Evolutionary conservation across 2,329 filamentous ascomycete species (phyloP).

Genomic region (Zalaria sp.): DNA sequence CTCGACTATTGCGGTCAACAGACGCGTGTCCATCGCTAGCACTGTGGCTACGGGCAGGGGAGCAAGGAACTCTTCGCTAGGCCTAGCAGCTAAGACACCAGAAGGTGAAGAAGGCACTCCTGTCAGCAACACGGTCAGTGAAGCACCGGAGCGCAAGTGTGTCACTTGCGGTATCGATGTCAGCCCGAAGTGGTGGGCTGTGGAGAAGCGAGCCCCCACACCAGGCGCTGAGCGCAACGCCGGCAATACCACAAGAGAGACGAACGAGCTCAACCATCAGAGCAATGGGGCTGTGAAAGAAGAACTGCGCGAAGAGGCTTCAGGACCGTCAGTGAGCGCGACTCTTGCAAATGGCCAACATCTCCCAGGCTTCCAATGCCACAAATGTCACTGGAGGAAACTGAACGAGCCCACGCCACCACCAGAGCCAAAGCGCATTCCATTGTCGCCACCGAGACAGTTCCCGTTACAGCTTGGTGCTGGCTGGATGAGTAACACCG

Average conservation of each 20-base stretch:
- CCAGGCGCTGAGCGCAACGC: background rate
- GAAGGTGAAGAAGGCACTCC: slow-evolving; percentile 17
- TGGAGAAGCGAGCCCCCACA: slow-evolving; percentile 1
- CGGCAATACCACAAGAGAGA: background rate
- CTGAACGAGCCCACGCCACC: slow-evolving; percentile 22
- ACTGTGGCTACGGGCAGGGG: slow-evolving; percentile 17
- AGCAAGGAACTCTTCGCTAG: slow-evolving; percentile 16
- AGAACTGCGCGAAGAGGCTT: background rate
- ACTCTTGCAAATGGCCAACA: slow-evolving; percentile 1
- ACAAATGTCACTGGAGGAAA: slow-evolving; percentile 34
- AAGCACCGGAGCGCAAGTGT: slow-evolving; percentile 22
- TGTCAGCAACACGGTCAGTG: slow-evolving; percentile 17
- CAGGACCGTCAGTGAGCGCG: background rate
- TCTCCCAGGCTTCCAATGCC: slow-evolving; percentile 24
- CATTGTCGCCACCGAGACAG: slow-evolving; percentile 12
- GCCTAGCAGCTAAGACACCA: slow-evolving; percentile 10
- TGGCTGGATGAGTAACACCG: background rate
- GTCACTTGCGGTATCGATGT: slow-evolving; percentile 44
- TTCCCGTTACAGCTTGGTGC: slow-evolving; percentile 11
- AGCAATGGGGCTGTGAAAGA: background rate
- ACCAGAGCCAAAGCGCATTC: slow-evolving; percentile 11
- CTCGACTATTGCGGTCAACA: slow-evolving; percentile 14
- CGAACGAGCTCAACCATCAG: background rate
- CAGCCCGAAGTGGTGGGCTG: slow-evolving; percentile 45
- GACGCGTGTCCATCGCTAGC: slow-evolving; percentile 25